These are phyloP conservation scores for Chalciporus sphaerocephalus DNA, from an alignment of 768 basidiomycete species.

Conservation along the genomic window DNA sequence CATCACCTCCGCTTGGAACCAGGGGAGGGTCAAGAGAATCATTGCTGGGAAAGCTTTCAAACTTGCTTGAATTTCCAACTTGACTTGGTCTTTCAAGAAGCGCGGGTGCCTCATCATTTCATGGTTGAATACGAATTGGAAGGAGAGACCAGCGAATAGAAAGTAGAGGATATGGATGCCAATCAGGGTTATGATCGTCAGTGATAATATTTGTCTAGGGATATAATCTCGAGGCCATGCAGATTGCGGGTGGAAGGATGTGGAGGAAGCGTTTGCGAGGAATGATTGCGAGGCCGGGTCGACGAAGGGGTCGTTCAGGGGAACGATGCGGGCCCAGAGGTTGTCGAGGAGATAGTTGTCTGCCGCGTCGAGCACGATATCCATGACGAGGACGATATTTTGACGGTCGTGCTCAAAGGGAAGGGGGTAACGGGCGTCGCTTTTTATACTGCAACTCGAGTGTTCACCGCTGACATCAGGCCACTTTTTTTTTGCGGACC, in stretches of 20 bases:
- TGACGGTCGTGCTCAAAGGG: background rate
- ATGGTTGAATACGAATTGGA: constrained; percentile 85
- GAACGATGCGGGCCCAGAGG: constrained; percentile 73
- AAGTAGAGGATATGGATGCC: constrained; percentile 89
- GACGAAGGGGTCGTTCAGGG: constrained; percentile 46
- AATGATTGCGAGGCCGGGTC: constrained; percentile 27
- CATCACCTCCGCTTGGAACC: constrained; percentile 89
- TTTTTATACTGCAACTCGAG: constrained; percentile 19
- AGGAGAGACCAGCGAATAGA: constrained; percentile 80
- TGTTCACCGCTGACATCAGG: constrained; percentile 20
- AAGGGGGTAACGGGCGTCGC: background rate
- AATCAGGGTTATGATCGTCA: constrained; percentile 65
- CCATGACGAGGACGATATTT: constrained; percentile 57
- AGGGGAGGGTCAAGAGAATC: constrained; percentile 81
- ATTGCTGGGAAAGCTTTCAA: constrained; percentile 79
- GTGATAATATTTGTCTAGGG: constrained; percentile 71
- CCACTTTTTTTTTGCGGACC: constrained; percentile 31
- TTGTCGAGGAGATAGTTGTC: constrained; percentile 77
- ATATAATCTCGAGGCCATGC: constrained; percentile 86
- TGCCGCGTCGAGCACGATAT: constrained; percentile 61
- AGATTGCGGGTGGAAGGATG: constrained; percentile 42
- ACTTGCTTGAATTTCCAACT: constrained; percentile 70
- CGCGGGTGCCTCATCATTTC: constrained; percentile 94
- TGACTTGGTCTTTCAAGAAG: constrained; percentile 86
- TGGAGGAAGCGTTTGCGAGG: constrained; percentile 37